Evolutionary conservation across 106 monocot species (phyloP).

Genomic region (Platanthera guangdongensis): DNA sequence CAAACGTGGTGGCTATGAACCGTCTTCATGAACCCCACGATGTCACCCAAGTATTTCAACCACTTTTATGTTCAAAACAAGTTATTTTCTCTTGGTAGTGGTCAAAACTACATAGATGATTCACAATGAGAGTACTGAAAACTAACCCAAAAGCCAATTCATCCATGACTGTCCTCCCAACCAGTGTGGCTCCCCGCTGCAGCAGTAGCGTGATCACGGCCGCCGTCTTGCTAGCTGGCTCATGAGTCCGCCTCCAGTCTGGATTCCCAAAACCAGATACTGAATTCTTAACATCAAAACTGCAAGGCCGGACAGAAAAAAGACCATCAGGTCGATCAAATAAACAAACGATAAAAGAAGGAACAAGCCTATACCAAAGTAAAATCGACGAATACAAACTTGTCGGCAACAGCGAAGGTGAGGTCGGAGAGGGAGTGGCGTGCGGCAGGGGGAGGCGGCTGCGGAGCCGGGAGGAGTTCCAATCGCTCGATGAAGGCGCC

Average conservation of each 20-base stretch:
- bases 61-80: too few relatives aligned
- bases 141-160: slow-evolving; percentile 76
- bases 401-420: slow-evolving; percentile 84
- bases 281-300: slow-evolving; percentile 81
- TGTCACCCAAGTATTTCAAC: too few relatives aligned
- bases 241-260: slow-evolving; percentile 78
- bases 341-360: slow-evolving; percentile 8
- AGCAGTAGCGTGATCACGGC: slow-evolving; percentile 44
- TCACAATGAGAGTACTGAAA: neutral
- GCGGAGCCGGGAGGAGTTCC: slow-evolving; percentile 57
- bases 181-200: slow-evolving; percentile 69
- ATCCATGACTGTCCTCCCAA: slow-evolving; percentile 88
- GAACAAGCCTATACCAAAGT: neutral
- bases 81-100: too few relatives aligned
- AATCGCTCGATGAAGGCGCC: slow-evolving; percentile 90
- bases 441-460: slow-evolving; percentile 82
- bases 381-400: slow-evolving; percentile 28
- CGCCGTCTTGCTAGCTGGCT: slow-evolving; percentile 49
- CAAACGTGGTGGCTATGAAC: too few relatives aligned
- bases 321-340: neutral
- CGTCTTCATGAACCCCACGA: too few relatives aligned
- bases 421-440: slow-evolving; percentile 62
- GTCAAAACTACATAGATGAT: neutral
- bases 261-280: slow-evolving; percentile 86
- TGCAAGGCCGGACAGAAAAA: slow-evolving; percentile 13